Conservation (phyloP, 371 early-diverging fungal species). For the Syncephalastrum racemosum region DNA sequence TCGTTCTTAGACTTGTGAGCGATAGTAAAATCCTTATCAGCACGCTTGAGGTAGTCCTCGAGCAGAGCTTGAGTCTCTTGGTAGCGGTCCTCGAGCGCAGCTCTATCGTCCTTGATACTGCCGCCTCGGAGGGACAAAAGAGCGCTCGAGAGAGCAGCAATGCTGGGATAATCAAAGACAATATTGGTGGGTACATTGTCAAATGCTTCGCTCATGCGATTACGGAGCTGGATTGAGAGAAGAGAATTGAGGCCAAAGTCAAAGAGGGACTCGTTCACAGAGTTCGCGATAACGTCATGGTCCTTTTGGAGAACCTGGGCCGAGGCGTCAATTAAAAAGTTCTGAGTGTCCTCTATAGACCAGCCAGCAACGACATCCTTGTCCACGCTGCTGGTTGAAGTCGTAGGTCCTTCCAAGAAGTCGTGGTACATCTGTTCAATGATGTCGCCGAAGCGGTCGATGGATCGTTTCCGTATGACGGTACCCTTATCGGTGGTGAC, state of each 20-base stretch:
- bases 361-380: too few relatives aligned
- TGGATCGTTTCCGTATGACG: conserved; percentile 17
- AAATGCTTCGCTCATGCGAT: conserved; percentile 17
- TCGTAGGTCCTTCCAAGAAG: conserved; percentile 12
- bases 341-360: neutral
- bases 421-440: conserved; percentile 26
- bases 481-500: conserved; percentile 32
- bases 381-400: neutral
- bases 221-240: conserved; percentile 12
- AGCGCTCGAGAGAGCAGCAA: conserved; percentile 12
- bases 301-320: conserved; percentile 1
- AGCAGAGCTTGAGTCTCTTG: conserved; percentile 10
- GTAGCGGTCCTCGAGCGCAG: conserved; percentile 9
- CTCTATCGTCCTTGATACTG: neutral
- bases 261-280: conserved; percentile 10
- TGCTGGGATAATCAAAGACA: conserved; percentile 30
- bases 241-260: conserved; percentile 21
- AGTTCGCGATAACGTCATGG: neutral
- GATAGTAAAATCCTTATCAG: conserved; percentile 22
- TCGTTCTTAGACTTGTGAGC: conserved; percentile 1
- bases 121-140: conserved; percentile 1
- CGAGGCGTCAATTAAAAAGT: conserved; percentile 8
- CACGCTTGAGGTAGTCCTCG: conserved; percentile 18
- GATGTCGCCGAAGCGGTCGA: conserved; percentile 12
- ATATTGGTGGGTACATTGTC: conserved; percentile 32